Conservation (phyloP, 2,329 filamentous ascomycete species). For the Exophiala phaeomuriformis region DNA sequence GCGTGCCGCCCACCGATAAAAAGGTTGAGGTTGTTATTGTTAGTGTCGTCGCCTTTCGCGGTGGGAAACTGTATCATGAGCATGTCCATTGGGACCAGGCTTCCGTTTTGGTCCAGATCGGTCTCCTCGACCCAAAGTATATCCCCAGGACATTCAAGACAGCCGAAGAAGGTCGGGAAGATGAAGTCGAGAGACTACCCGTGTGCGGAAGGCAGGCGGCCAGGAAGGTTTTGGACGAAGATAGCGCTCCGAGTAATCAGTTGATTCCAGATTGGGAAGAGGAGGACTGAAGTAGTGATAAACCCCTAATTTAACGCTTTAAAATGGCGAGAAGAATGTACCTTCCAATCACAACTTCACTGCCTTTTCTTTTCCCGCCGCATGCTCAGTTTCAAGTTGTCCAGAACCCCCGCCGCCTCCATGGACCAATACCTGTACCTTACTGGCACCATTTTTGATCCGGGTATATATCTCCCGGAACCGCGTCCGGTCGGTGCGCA, state of each 20-base stretch:
- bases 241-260: constrained; percentile 32
- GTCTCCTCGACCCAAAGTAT: constrained; percentile 50
- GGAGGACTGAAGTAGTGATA: background rate
- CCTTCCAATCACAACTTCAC: constrained; percentile 4
- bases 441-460: background rate
- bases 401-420: no score
- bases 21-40: constrained; percentile 52
- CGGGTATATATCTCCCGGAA: constrained; percentile 11
- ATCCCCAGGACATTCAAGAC: constrained; percentile 43
- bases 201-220: constrained; percentile 38
- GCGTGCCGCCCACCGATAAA: constrained; percentile 49
- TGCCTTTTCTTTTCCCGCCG: no score
- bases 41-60: constrained; percentile 49
- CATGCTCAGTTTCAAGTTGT: no score
- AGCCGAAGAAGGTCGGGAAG: constrained; percentile 22
- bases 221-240: constrained; percentile 36
- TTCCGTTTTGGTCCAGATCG: constrained; percentile 52
- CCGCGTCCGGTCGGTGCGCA: constrained; percentile 5
- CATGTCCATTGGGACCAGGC: constrained; percentile 59
- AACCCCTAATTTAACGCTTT: no score
- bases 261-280: constrained; percentile 29
- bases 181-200: constrained; percentile 35
- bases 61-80: constrained; percentile 49
- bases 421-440: no score
- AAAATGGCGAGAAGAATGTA: no score